Evolutionary conservation across 129 eudicot species (phyloP).

Genomic region (Centella asiatica): DNA sequence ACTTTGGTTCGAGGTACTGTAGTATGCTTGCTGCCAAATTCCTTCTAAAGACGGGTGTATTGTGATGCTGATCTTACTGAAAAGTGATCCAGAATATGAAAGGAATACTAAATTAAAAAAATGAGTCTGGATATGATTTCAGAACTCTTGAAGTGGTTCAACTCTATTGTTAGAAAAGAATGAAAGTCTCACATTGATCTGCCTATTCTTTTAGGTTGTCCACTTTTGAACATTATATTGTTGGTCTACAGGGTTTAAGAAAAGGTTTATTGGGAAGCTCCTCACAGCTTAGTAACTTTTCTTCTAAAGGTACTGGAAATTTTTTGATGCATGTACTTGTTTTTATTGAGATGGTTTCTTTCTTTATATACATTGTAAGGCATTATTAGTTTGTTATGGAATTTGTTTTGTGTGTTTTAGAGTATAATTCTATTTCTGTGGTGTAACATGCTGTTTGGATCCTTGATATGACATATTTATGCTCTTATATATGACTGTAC

Average conservation of each 20-base stretch:
- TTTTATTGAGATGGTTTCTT: no score
- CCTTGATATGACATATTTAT: background rate
- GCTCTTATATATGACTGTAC: background rate
- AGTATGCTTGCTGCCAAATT: background rate
- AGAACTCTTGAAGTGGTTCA: background rate
- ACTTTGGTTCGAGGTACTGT: no score
- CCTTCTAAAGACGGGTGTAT: background rate
- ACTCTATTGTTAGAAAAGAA: slow-evolving; percentile 4
- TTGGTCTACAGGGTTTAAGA: slow-evolving; percentile 39
- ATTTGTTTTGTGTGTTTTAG: background rate
- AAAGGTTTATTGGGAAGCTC: slow-evolving; percentile 43
- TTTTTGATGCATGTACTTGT: background rate
- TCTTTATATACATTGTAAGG: no score
- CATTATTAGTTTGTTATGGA: no score
- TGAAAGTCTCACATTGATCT: background rate
- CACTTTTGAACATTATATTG: slow-evolving; percentile 5
- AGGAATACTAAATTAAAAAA: background rate
- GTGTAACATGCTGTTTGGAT: background rate
- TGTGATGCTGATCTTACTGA: background rate
- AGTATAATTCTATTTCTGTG: background rate
- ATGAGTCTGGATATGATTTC: background rate
- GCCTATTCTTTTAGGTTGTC: background rate
- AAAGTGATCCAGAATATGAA: no score
- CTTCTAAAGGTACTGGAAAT: slow-evolving; percentile 57
- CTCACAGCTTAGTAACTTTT: slow-evolving; percentile 33